These are phyloP conservation scores for Deinandra increscens DNA, from an alignment of 129 eudicot species.

Conservation along the genomic window DNA sequence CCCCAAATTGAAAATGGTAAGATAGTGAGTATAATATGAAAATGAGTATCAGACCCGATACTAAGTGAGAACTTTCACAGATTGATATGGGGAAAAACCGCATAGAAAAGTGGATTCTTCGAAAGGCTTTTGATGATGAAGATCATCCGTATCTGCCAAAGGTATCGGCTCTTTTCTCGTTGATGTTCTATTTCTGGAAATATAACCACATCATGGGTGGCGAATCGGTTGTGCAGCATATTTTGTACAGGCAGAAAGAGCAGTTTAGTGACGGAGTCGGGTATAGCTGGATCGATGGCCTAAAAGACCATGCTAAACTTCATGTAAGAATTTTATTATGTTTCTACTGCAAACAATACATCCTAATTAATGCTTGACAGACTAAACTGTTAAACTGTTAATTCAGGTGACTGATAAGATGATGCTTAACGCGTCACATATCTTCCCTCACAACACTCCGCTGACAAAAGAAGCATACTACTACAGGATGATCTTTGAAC, in stretches of 20 bases:
- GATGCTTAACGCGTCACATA: constrained; percentile 37
- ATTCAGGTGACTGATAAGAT: constrained; percentile 43
- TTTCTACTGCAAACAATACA: background rate
- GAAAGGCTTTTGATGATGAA: constrained; percentile 53
- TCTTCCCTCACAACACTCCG: constrained; percentile 44
- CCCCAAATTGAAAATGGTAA: constrained; percentile 57
- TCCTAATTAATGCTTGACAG: background rate
- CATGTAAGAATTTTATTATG: constrained; percentile 38
- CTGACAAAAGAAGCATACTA: constrained; percentile 40
- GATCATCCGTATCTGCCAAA: constrained; percentile 70
- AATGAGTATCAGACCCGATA: background rate
- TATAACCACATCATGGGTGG: background rate
- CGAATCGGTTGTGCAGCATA: constrained; percentile 52
- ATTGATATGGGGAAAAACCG: constrained; percentile 37
- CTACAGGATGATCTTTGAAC: constrained; percentile 40
- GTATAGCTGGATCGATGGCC: constrained; percentile 96
- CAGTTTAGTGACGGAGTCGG: no score
- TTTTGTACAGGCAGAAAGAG: constrained; percentile 73
- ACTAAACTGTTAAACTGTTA: background rate
- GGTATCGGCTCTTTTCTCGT: constrained; percentile 29
- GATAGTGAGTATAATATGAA: background rate
- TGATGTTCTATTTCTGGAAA: background rate
- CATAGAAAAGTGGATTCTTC: constrained; percentile 54
- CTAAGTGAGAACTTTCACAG: constrained; percentile 12
- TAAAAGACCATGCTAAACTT: constrained; percentile 62